Evolutionary conservation across 2,329 filamentous ascomycete genomes (phyloP), one percentile per base, ranked within the genome.

Genomic region (Hypoxylon sp.): DNA sequence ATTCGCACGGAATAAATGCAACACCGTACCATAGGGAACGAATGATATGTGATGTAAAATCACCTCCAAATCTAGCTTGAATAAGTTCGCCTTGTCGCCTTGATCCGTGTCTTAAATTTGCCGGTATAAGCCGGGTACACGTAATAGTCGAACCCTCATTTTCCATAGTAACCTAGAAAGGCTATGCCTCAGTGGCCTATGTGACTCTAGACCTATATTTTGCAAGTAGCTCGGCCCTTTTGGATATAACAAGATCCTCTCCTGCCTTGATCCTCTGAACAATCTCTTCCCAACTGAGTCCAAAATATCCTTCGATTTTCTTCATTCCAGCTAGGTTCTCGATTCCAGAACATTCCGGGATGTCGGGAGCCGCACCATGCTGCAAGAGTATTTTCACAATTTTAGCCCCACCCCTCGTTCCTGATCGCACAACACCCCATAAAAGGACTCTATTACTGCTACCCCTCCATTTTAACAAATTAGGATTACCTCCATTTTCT

Each of bases 401-500:
- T 23, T 49, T 29, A n/a, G 52, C 52, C 9, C 31, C 10, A 3
- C 3, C 3, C 4, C 6, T 2, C n/a, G 1, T 17, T 24, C 31
- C 47, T 3, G 3, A 3, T 9, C 10, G 11, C 18, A 51, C 33
- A 17, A 41, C 47, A 1, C n/a, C n/a, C n/a, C n/a, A n/a, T n/a
- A n/a, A n/a, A n/a, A n/a, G n/a, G n/a, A n/a, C n/a, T n/a, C n/a
- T n/a, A n/a, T n/a, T n/a, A n/a, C n/a, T n/a, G n/a, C n/a, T n/a
- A n/a, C n/a, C n/a, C n/a, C n/a, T n/a, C n/a, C n/a, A n/a, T n/a
- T n/a, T n/a, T n/a, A n/a, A n/a, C n/a, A n/a, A n/a, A 33, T 59
- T 48, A 5, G 50, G 56, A 18, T 57, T 10, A 15, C 21, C 53
- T 21, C 53, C 53, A 41, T 60, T 60, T 43, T 60, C 58, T 11